Evolutionary conservation across 2,329 filamentous ascomycete species (phyloP), one percentile per base, ranked within the genome.

Genomic region (Alternaria sp.): DNA sequence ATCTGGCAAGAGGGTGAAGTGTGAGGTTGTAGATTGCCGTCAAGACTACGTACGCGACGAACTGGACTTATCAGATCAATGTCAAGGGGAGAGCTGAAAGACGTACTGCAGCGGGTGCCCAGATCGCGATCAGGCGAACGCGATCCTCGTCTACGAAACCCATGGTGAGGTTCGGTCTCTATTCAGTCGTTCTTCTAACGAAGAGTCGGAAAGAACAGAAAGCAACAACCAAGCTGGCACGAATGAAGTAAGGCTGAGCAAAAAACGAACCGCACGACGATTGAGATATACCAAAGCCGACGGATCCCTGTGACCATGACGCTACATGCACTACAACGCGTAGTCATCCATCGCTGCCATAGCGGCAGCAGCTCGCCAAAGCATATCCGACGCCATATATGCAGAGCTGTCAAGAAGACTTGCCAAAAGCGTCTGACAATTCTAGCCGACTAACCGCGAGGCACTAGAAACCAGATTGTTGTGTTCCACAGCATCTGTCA

Each of bases 1-100:
- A 77, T 61, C 66, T 73, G 8, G 73, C 71, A 2, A 78, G 72
- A 7, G 76, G 76, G 13, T 77, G 75, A 13, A 77, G 64, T 19
- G 70, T 75, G 19, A 76, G 54, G 40, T 71, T 71, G 61, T 77
- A 76, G 43, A 78, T 61, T 44, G 71, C 52, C 3, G 50, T 61
- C 7, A 68, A 12, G 28, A 75, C n/a, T 44, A 71, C 65, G 51
- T 76, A 76, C 17, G 68, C 52, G 44, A 72, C 36, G 50, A 70
- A 56, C 71, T 75, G 21, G 10, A 49, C 8, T 8, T 45, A 44
- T 74, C 32, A 69, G 61, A 45, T 40, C 13, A 40, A 4, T 25
- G 28, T 26, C 25, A 50, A 10, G 17, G 13, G 21, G 21, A 23
- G 23, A 54, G 32, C 23, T 8, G 12, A n/a, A 45, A 44, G 19